Conservation (phyloP, 805 yeast species). For the Debaryomyces maramus region DNA sequence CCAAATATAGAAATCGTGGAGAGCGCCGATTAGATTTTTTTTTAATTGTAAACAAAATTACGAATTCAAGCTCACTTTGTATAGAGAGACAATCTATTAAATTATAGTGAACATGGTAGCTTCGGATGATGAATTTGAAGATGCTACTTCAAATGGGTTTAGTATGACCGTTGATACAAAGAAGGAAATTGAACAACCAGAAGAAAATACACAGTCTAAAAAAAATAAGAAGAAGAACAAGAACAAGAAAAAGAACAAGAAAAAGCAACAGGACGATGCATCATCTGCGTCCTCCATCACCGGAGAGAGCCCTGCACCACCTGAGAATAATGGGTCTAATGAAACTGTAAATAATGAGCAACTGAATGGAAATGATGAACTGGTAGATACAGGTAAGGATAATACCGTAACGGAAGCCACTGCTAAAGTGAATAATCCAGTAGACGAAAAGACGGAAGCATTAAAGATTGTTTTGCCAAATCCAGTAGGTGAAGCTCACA, state of each 20-base stretch:
- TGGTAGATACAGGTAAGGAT: neutral
- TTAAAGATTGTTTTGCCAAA: neutral
- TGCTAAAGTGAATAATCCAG: neutral
- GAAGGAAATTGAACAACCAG: constrained; percentile 3
- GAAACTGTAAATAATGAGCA: neutral
- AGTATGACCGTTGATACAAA: constrained; percentile 1
- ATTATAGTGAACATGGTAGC: constrained; percentile 4
- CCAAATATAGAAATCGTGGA: neutral
- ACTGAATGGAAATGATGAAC: neutral
- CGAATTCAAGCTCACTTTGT: neutral
- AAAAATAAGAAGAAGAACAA: constrained; percentile 13
- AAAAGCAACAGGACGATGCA: constrained; percentile 4
- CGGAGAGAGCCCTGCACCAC: neutral
- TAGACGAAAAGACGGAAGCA: constrained; percentile 1
- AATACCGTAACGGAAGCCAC: neutral
- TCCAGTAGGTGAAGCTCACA: neutral
- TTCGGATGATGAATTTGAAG: constrained; percentile 24
- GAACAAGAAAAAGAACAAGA: constrained; percentile 7
- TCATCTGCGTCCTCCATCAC: neutral
- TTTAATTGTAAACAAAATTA: constrained; percentile 1
- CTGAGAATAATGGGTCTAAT: neutral
- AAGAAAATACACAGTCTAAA: neutral
- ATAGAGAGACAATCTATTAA: neutral
- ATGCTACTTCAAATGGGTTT: constrained; percentile 12
- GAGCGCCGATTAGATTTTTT: neutral